Conservation (phyloP, 2,329 filamentous ascomycete species). For the Magnaporthiopsis rhizophila region DNA sequence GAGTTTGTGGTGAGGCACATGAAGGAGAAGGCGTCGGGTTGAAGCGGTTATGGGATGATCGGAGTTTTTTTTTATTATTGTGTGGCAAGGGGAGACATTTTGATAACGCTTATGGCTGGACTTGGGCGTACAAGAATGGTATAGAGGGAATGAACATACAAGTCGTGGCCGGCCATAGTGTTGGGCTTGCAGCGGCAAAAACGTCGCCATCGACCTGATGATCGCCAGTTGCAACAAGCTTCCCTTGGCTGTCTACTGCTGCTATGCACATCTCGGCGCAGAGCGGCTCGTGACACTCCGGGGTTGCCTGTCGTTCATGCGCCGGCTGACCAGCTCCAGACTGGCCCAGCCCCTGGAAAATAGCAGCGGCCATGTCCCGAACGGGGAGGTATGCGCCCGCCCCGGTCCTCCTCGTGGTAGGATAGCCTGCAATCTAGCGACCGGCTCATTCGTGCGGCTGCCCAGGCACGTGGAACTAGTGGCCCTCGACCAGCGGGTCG, state of each 20-base stretch:
- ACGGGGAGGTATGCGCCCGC: constrained; percentile 49
- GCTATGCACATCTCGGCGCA: no score
- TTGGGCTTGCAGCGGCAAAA: no score
- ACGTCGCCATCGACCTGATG: no score
- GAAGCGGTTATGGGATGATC: no score
- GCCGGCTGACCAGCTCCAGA: constrained; percentile 51
- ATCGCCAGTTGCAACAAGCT: no score
- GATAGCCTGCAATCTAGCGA: constrained; percentile 54
- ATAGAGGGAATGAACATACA: no score
- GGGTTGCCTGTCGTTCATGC: constrained; percentile 32
- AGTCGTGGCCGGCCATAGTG: no score
- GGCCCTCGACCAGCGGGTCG: constrained; percentile 37
- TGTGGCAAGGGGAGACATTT: no score
- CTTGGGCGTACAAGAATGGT: no score
- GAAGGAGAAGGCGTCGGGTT: constrained; percentile 24
- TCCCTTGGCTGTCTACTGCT: no score
- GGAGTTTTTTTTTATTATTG: no score
- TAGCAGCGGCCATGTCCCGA: constrained; percentile 39
- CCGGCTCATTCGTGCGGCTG: constrained; percentile 56
- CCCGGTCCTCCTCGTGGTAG: constrained; percentile 44
- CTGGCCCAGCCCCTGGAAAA: constrained; percentile 51
- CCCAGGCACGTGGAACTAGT: constrained; percentile 42
- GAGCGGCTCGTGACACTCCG: constrained; percentile 33
- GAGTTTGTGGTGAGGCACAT: constrained; percentile 43
- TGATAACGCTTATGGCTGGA: no score